phyloP scores from a whole-genome alignment of 106 monocot genomes.

The Cymbidium sinense region DNA sequence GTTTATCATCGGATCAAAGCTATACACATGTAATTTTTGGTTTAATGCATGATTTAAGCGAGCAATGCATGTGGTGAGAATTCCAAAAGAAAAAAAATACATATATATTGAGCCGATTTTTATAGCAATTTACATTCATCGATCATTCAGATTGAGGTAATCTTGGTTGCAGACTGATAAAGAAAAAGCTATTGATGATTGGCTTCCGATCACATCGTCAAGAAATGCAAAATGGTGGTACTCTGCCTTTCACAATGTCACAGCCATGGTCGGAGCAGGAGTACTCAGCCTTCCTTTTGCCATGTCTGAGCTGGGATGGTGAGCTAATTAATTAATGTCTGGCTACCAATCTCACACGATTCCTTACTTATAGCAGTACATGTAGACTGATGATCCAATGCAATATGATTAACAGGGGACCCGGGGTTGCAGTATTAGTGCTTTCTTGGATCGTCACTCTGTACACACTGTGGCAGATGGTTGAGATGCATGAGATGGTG shows the following conservation, averaged over 20 bases:
- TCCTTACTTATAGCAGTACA: too few species aligned
- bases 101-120: too few species aligned
- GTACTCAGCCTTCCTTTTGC: conserved; percentile 6
- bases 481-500: conserved; percentile 82
- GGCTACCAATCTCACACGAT: too few species aligned
- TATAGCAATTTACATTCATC: too few species aligned
- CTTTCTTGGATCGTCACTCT: conserved; percentile 65
- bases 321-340: too few species aligned
- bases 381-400: too few species aligned
- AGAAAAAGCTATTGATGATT: not conserved
- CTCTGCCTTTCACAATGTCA: conserved; percentile 14
- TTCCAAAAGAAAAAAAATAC: too few species aligned
- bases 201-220: conserved; percentile 5
- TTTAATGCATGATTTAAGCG: too few species aligned
- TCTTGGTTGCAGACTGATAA: not conserved
- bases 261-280: conserved; percentile 7
- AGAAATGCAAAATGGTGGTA: conserved; percentile 12
- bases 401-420: conserved; percentile 35
- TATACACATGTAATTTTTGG: too few species aligned
- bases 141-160: too few species aligned
- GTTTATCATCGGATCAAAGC: too few species aligned
- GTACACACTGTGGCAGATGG: conserved; percentile 80
- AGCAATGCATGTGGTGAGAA: too few species aligned
- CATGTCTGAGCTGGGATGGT: conserved; percentile 8
- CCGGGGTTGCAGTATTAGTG: conserved; percentile 42